Percentiles rank a stretch among this genome's conserved stretches.
Conservation (phyloP, 1,284 basidiomycete species). For the Xanthoconium separans region DNA sequence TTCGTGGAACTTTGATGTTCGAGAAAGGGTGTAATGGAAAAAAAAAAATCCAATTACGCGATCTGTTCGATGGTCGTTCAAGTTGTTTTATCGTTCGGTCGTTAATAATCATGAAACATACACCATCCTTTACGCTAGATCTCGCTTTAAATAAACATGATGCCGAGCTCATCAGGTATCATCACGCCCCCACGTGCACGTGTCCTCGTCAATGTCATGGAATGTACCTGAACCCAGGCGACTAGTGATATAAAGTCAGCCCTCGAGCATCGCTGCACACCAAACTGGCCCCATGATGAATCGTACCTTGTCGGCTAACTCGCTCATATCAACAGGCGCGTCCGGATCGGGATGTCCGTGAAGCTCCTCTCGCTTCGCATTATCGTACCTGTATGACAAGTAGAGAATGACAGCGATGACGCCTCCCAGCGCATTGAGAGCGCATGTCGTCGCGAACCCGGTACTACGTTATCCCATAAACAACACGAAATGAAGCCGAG, state of each 20-base stretch:
- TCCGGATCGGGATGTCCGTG: constrained; percentile 52
- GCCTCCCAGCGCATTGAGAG: constrained; percentile 52
- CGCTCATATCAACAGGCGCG: constrained; percentile 58
- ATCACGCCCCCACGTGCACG: neutral
- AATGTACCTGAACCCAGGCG: constrained; percentile 25
- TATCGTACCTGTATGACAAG: constrained; percentile 59
- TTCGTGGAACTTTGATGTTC: no score
- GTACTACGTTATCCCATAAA: constrained; percentile 39
- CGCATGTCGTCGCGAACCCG: constrained; percentile 64
- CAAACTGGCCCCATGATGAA: constrained; percentile 15
- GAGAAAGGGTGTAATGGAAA: no score
- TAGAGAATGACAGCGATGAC: constrained; percentile 49
- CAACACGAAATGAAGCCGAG: neutral
- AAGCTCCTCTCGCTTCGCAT: constrained; percentile 49
- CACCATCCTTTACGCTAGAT: no score
- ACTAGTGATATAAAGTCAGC: constrained; percentile 2
- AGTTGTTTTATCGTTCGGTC: no score
- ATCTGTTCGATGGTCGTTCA: no score
- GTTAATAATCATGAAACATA: no score
- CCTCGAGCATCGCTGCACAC: neutral
- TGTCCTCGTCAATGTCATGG: constrained; percentile 7
- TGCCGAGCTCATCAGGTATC: neutral
- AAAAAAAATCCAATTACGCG: no score
- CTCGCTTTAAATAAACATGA: no score
- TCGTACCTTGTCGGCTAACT: constrained; percentile 61